Conservation (phyloP, 768 basidiomycete species). For the Amanita polypyramis region DNA sequence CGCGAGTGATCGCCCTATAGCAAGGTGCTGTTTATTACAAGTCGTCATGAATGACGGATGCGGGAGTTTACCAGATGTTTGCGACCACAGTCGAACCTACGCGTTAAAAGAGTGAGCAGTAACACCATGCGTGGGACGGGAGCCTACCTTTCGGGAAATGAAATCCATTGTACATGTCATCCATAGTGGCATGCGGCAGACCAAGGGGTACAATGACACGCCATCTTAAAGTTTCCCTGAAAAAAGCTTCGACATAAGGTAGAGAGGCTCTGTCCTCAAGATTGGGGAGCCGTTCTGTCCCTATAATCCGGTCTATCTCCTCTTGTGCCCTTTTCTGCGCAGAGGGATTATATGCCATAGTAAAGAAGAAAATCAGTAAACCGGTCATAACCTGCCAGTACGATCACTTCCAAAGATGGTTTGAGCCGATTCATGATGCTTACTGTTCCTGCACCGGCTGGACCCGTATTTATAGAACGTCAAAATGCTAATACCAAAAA, state of each 20-base stretch:
- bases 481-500: background rate
- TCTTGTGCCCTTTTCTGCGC: slow-evolving; percentile 7
- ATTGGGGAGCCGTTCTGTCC: slow-evolving; percentile 5
- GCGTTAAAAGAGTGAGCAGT: background rate
- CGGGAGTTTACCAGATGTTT: slow-evolving; percentile 12
- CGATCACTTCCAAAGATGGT: background rate
- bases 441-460: background rate
- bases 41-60: no score
- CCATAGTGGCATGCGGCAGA: background rate
- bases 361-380: slow-evolving; percentile 1
- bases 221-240: slow-evolving; percentile 5
- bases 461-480: background rate
- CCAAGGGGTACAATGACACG: background rate
- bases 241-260: slow-evolving; percentile 7
- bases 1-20: slow-evolving; percentile 17
- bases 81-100: slow-evolving; percentile 12
- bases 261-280: slow-evolving; percentile 2
- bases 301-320: slow-evolving; percentile 10
- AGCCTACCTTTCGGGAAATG: background rate
- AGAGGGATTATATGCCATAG: slow-evolving; percentile 5
- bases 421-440: background rate
- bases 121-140: background rate
- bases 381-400: background rate
- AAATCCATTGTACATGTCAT: background rate
- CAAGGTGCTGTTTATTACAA: background rate